A percentile compares a stretch with the other conserved stretches of the same genome.
phyloP scores from a whole-genome alignment of 1,284 basidiomycete genomes.

The Filobasidium uniguttulatum region DNA sequence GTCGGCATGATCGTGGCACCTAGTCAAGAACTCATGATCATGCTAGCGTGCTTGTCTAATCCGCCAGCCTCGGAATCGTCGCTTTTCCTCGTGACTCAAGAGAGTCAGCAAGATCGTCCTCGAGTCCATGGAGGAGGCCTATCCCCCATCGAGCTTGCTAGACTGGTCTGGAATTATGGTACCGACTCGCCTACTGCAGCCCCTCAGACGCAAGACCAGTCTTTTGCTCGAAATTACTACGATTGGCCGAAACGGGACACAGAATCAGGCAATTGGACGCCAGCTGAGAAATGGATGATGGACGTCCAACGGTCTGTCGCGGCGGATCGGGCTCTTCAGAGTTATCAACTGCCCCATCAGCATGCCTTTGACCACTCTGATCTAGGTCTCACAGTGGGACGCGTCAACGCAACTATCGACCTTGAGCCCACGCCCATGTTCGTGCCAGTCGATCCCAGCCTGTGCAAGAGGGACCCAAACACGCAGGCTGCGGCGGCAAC shows the following conservation, averaged over 20 bases:
- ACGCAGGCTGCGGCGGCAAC: constrained; percentile 59
- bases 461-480: constrained; percentile 55
- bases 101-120: constrained; percentile 3
- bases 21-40: constrained; percentile 29
- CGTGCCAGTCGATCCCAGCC: constrained; percentile 30
- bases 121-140: no score
- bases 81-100: not conserved
- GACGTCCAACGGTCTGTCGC: constrained; percentile 22
- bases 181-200: not conserved
- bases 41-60: constrained; percentile 34
- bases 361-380: not conserved
- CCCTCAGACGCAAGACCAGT: no score
- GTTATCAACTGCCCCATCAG: not conserved
- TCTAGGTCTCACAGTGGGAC: not conserved
- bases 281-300: constrained; percentile 33
- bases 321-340: constrained; percentile 8
- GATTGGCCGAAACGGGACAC: no score
- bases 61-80: constrained; percentile 19
- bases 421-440: no score
- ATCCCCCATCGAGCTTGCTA: not conserved
- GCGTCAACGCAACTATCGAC: not conserved
- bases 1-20: constrained; percentile 31
- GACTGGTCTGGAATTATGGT: not conserved
- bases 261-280: no score
- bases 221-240: no score